Evolutionary conservation across 176 grass and related monocot genomes (phyloP), one percentile per base, ranked within the genome.

Genomic region (Coix lacrymajobi): DNA sequence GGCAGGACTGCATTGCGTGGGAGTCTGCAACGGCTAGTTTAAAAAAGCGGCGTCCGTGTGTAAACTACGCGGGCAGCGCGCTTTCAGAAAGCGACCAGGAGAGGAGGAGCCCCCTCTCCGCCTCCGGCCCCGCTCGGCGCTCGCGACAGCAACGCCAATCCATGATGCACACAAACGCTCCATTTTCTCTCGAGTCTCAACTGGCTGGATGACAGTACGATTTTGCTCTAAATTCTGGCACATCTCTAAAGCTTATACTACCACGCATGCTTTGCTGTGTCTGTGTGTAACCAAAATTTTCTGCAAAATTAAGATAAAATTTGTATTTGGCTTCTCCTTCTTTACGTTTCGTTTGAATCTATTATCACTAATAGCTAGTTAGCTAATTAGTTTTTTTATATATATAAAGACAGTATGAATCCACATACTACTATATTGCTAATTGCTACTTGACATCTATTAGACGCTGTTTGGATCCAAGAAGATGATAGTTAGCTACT

Each of bases 21-120:
- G 87, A 79, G 70, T 75, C 40, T 74, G 76, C 87, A 84, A 88
- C 87, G 81, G 76, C 81, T 89, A 84, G 30, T 89, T 30, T 43
- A 20, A 71, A 40, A 66, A 66, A 52, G 31, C 16, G 8, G 40
- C 5, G 54, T 11, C 54, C 58, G 30, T 29, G 24, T 36, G n/a
- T 48, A 15, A 26, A 44, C 1, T 14, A 24, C 38, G 46, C 5
- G 46, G 13, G 29, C 31, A 8, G 40, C 66, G 37, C 56, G 56
- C 56, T 41, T 62, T 58, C 37, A 30, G 36, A 78, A 30, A 62
- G 56, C 36, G 52, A 62, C 33, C 12, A 3, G 36, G 36, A 37
- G n/a, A n/a, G n/a, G n/a, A n/a, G n/a, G n/a, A n/a, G n/a, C n/a
- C n/a, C n/a, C n/a, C n/a, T n/a, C n/a, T n/a, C n/a, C n/a, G n/a